These are phyloP conservation scores for Clathrus columnatus DNA, from an alignment of 768 basidiomycete species.

Conservation along the genomic window DNA sequence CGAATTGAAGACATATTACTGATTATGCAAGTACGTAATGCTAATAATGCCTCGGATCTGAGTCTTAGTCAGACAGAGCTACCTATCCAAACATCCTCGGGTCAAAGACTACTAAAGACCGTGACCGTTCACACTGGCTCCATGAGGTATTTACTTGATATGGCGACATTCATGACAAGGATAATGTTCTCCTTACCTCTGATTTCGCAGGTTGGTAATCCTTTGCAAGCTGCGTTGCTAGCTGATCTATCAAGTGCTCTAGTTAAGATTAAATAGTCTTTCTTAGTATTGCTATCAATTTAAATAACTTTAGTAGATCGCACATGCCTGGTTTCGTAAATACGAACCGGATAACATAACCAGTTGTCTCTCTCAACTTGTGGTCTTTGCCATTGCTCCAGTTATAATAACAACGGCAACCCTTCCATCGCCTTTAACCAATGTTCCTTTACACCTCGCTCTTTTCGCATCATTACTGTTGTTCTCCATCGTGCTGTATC, in stretches of 20 bases:
- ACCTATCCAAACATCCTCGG: no score
- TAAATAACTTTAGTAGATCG: background rate
- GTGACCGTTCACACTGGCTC: no score
- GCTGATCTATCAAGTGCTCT: slow-evolving; percentile 9
- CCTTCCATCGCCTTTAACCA: background rate
- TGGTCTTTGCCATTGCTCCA: background rate
- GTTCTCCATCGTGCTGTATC: slow-evolving; percentile 25
- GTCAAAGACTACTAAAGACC: no score
- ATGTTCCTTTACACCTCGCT: slow-evolving; percentile 10
- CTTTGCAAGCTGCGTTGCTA: slow-evolving; percentile 31
- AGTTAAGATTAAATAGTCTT: background rate
- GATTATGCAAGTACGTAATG: no score
- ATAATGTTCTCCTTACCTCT: no score
- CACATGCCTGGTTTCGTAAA: background rate
- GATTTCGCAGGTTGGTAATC: no score
- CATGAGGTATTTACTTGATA: no score
- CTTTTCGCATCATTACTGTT: slow-evolving; percentile 9
- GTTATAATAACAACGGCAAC: background rate
- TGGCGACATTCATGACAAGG: no score
- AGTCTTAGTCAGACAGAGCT: no score
- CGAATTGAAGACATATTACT: no score
- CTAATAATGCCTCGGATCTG: no score
- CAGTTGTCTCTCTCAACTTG: background rate
- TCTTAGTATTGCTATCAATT: background rate
- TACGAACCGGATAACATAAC: background rate